Evolutionary conservation across 306 rosid genomes (phyloP).

Genomic region (Dalbergia cochinchinensis): DNA sequence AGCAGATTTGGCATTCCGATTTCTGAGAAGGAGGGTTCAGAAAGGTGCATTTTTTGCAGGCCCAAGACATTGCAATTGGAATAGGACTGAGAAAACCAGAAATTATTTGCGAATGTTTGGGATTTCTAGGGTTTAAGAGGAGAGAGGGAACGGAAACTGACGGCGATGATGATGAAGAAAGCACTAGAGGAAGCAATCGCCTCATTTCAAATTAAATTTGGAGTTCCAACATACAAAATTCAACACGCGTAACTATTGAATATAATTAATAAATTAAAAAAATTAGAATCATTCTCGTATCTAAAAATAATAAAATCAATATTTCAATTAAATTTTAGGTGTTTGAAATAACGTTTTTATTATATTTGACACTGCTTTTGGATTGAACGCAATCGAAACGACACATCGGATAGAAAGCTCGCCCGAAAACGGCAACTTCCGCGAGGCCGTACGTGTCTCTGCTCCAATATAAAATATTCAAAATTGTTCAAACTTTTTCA

Average conservation of each 20-base stretch:
- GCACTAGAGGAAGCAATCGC: background rate
- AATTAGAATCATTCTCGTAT: no score
- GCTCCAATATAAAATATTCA: background rate
- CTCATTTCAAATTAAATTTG: constrained; percentile 47
- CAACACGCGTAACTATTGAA: no score
- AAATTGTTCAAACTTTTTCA: no score
- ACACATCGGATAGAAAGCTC: background rate
- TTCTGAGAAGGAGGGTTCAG: constrained; percentile 68
- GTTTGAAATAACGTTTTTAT: no score
- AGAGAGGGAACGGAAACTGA: background rate
- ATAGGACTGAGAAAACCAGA: background rate
- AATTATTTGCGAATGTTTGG: background rate
- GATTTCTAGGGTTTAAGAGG: constrained; percentile 49
- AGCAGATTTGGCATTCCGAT: constrained; percentile 75
- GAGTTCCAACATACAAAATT: no score
- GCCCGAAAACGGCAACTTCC: constrained; percentile 27
- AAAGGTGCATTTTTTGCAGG: constrained; percentile 84
- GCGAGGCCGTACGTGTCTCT: background rate
- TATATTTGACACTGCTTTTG: background rate
- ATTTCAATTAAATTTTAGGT: no score
- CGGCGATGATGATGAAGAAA: background rate
- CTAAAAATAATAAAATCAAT: no score
- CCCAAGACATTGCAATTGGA: constrained; percentile 71
- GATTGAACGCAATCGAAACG: background rate
- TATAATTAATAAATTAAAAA: no score